Conservation (phyloP, 129 eudicot genomes). For the Helianthus tuberosus region DNA sequence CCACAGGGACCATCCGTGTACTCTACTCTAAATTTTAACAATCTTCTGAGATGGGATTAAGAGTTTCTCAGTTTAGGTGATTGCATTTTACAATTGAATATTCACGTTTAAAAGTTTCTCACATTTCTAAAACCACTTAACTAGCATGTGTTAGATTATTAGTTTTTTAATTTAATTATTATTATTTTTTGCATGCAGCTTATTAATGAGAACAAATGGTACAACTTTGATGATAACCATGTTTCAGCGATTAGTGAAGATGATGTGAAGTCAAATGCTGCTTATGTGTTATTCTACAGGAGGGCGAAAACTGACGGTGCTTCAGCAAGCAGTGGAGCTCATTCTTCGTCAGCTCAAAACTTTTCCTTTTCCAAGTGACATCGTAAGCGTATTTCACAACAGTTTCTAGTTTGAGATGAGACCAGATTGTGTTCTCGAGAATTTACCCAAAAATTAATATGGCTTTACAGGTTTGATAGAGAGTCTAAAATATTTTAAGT, state of each 20-base stretch:
- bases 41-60: no score
- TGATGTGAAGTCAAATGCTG: conserved; percentile 74
- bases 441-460: conserved; percentile 15
- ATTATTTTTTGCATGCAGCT: conserved; percentile 48
- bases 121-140: no score
- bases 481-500: not conserved
- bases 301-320: conserved; percentile 54
- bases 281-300: conserved; percentile 83
- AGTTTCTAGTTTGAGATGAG: conserved; percentile 8
- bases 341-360: conserved; percentile 36
- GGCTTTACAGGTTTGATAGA: conserved; percentile 11
- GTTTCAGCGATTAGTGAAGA: conserved; percentile 63
- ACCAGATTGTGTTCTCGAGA: conserved; percentile 18
- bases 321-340: conserved; percentile 44
- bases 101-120: no score
- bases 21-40: no score
- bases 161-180: not conserved
- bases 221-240: conserved; percentile 77
- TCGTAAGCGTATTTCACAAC: conserved; percentile 4
- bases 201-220: conserved; percentile 81
- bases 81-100: no score
- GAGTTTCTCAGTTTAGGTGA: no score
- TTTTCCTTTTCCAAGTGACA: conserved; percentile 22
- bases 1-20: no score
- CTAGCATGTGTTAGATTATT: not conserved